Evolutionary conservation across 1,139 yeast genomes (phyloP), one percentile per base, ranked within the genome.

Genomic region (Yamadazyma pseudoaaseri): DNA sequence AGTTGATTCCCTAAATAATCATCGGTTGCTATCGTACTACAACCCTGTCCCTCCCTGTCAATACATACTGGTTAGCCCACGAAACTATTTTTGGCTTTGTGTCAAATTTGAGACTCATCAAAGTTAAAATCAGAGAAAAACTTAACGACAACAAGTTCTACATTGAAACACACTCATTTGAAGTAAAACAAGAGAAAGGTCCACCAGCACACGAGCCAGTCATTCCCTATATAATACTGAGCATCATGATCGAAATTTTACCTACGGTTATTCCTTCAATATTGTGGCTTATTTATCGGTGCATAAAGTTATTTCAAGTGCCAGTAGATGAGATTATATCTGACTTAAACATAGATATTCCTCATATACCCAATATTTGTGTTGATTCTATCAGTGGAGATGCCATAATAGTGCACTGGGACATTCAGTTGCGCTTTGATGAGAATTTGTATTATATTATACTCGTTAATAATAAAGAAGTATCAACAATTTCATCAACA

Each of bases 371-470:
- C 14, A 52, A 43, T 21, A 55, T 69, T 21, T 66, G 72, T 41
- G 57, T 70, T 20, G 75, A 70, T 45, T 54, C 62, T 31, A 52
- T 70, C 30, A 49, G 54, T 14, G 39, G 47, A 20, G 43, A 42
- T 20, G 56, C 65, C 16, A 62, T 65, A 8, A 55, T 63, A 13
- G 49, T 70, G 22, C 75, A 67, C 42, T 70, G 76, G 76, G 74
- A 68, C 42, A 55, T 67, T 15, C 62, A 60, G 33, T 40, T 51
- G 14, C 45, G 45, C 25, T 41, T 42, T n/a, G 60, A 58, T 27
- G 73, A 68, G 36, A 58, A 53, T 37, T 48, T 69, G 33, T 58
- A 60, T 44, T 70, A 60, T 39, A 52, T 62, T 9, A 42, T 70
- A 16, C 42, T 65, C 30, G 58, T 70, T 18, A 68, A 70, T 40